Conservation (phyloP, 495 filamentous ascomycete species). For the Oidiodendron maius region DNA sequence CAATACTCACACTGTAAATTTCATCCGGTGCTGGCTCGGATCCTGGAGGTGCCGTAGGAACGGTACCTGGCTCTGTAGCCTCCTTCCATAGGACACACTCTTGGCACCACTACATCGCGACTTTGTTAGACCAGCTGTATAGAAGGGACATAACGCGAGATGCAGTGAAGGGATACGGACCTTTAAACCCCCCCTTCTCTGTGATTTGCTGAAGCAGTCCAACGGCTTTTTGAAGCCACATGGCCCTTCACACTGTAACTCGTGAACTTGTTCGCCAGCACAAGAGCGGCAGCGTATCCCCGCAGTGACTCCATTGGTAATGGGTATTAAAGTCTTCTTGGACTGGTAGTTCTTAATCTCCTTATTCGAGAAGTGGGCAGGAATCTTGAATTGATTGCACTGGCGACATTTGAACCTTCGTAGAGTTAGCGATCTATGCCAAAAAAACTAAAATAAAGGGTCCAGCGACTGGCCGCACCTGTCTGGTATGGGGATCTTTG, state of each 20-base stretch:
- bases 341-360: constrained; percentile 25
- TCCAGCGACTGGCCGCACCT: neutral
- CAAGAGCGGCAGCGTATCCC: constrained; percentile 13
- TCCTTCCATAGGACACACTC: constrained; percentile 43
- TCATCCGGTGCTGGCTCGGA: neutral
- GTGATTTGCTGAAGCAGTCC: constrained; percentile 48
- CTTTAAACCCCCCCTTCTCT: neutral
- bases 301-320: constrained; percentile 11
- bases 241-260: constrained; percentile 33
- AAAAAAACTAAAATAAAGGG: too few relatives aligned
- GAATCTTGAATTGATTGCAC: neutral
- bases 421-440: neutral
- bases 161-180: neutral
- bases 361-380: neutral
- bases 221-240: constrained; percentile 43
- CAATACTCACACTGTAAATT: too few relatives aligned
- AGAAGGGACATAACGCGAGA: constrained; percentile 6
- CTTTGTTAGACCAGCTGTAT: too few relatives aligned
- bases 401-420: constrained; percentile 1
- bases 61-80: constrained; percentile 13
- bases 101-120: constrained; percentile 42
- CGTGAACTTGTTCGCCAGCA: constrained; percentile 24
- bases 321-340: constrained; percentile 21
- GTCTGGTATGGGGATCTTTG: neutral
- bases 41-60: constrained; percentile 12